Evolutionary conservation across 495 filamentous ascomycete species (phyloP).

Genomic region (Eremomyces bilateralis): DNA sequence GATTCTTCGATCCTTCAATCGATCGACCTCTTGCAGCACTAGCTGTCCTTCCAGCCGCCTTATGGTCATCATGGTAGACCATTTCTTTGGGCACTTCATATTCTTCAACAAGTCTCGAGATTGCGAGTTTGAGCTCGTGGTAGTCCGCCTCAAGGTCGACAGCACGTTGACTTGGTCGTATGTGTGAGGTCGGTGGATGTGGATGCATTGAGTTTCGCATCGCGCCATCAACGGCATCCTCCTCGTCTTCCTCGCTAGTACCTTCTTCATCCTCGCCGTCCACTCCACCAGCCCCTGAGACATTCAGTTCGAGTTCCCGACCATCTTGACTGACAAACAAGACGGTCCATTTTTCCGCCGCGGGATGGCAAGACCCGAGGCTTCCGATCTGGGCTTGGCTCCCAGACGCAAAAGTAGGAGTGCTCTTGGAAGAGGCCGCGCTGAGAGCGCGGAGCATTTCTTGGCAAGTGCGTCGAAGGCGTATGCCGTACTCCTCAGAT

Average conservation of each 20-base stretch:
- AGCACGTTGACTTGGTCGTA: too few relatives aligned
- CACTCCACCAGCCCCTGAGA: slow-evolving; percentile 47
- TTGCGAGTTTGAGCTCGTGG: slow-evolving; percentile 60
- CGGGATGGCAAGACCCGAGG: slow-evolving; percentile 52
- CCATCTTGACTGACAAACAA: slow-evolving; percentile 58
- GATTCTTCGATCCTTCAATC: slow-evolving; percentile 12
- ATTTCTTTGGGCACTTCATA: slow-evolving; percentile 47
- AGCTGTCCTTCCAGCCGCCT: slow-evolving; percentile 30
- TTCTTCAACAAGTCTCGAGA: slow-evolving; percentile 61
- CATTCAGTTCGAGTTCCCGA: slow-evolving; percentile 40
- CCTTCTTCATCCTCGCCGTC: slow-evolving; percentile 39
- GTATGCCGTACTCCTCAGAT: slow-evolving; percentile 21
- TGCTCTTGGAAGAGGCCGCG: too few relatives aligned
- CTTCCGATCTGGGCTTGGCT: slow-evolving; percentile 34
- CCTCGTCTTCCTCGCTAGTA: slow-evolving; percentile 36
- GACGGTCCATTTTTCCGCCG: slow-evolving; percentile 51
- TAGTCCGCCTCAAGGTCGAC: slow-evolving; percentile 62
- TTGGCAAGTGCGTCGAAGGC: slow-evolving; percentile 32
- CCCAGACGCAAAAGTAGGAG: too few relatives aligned
- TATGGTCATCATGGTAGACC: too few relatives aligned
- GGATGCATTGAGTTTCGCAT: too few relatives aligned
- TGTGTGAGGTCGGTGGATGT: too few relatives aligned
- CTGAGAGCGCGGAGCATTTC: slow-evolving; percentile 41
- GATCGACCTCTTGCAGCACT: slow-evolving; percentile 41
- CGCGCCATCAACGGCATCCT: slow-evolving; percentile 37